Percentiles rank a stretch among this genome's conserved stretches.
Evolutionary conservation across 345 rosid species (phyloP).

Genomic region (Hibiscus mutabilis): DNA sequence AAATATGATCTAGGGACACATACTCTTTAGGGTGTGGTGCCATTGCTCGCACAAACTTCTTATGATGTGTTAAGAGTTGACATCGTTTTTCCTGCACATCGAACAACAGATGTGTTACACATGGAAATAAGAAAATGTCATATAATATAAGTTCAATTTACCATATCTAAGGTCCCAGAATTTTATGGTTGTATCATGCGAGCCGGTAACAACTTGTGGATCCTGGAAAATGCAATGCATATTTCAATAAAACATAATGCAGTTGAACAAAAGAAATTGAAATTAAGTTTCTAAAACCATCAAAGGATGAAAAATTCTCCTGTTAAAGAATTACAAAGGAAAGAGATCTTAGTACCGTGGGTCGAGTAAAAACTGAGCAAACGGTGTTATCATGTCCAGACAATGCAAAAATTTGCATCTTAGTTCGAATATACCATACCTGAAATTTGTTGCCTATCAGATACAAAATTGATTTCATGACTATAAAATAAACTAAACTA

Average conservation of each 20-base stretch:
- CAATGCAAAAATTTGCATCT: conserved; percentile 92
- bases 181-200: conserved; percentile 92
- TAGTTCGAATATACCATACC: conserved; percentile 99
- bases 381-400: conserved; percentile 95
- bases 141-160: conserved; percentile 18
- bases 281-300: no score
- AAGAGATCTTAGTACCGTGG: conserved; percentile 47
- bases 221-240: conserved; percentile 44
- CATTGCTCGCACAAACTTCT: conserved; percentile 97
- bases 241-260: not conserved
- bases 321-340: not conserved
- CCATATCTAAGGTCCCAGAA: conserved; percentile 99
- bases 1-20: conserved; percentile 11
- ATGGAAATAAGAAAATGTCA: not conserved
- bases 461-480: conserved; percentile 15
- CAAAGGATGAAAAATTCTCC: not conserved
- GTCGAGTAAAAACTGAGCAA: conserved; percentile 90
- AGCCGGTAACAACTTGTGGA: conserved; percentile 98
- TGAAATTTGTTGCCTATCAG: conserved; percentile 24
- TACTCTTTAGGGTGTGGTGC: conserved; percentile 92
- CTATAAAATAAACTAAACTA: conserved; percentile 13
- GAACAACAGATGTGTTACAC: conserved; percentile 6
- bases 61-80: conserved; percentile 92
- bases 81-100: conserved; percentile 78
- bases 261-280: not conserved